Percentiles rank a stretch among this genome's conserved stretches.
Evolutionary conservation across 345 rosid species (phyloP).

Genomic region (Gossypium herbaceum): DNA sequence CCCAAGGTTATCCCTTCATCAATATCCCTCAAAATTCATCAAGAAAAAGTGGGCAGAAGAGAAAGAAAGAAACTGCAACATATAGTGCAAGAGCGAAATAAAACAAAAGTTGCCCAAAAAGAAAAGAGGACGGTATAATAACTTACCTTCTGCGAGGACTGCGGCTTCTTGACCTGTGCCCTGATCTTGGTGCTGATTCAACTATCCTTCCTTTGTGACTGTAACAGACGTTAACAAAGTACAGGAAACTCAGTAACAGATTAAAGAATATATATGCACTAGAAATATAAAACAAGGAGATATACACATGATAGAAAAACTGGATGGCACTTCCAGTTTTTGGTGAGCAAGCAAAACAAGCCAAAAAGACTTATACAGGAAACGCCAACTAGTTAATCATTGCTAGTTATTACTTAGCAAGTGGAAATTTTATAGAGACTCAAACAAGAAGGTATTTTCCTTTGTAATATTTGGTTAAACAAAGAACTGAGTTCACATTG

Average conservation of each 20-base stretch:
- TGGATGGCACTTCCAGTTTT: background rate
- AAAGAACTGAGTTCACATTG: background rate
- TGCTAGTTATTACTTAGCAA: background rate
- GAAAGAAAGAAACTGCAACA: background rate
- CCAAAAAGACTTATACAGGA: background rate
- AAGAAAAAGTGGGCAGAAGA: background rate
- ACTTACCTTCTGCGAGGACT: conserved; percentile 48
- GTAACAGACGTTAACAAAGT: background rate
- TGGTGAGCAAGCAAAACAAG: background rate
- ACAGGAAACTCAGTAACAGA: background rate
- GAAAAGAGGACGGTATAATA: background rate
- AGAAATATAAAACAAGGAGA: background rate
- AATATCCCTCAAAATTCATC: background rate
- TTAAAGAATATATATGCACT: too few relatives aligned
- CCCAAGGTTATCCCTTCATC: background rate
- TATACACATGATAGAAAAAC: background rate
- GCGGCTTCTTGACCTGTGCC: conserved; percentile 40
- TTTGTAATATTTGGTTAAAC: background rate
- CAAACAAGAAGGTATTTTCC: background rate
- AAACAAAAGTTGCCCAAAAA: background rate
- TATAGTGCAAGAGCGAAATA: background rate
- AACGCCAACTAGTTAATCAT: background rate
- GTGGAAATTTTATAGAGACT: background rate
- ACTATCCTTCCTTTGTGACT: conserved; percentile 51
- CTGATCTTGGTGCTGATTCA: conserved; percentile 43